Base-by-base conservation (phyloP, 768 basidiomycete genomes). In the Lanmaoa pseudosensibilis region DNA sequence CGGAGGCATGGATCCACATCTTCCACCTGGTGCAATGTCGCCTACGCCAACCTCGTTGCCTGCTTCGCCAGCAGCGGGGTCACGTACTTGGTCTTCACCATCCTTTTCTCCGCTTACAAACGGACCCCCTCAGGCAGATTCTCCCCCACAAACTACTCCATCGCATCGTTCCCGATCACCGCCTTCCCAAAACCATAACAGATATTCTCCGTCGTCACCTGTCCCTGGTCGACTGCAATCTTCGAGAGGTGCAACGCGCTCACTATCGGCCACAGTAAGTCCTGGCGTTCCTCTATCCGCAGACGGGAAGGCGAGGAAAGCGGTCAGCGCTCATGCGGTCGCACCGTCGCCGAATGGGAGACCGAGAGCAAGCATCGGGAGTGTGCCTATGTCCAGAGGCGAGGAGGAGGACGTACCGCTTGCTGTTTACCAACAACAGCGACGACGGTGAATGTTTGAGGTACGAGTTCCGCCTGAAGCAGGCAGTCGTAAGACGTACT, bases 381-480 rank as follows among this genome's bases (percentile, higher is more conserved):
- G 80, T 50, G 69, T 72, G n/a, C 54, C 63, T 21, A 38, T 64
- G 33, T 55, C 66, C 13, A 71, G 68, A 47, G 61, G 72, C 27
- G 88, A 90, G 65, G 90, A 92, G 65, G 90, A 92, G 67, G 90
- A 92, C 66, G 74, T 90, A 38, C 90, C 90, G 19, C 75, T 93
- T 46, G 89, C 91, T 19, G 71, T 90, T 54, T 91, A 84, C 79
- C 88, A 91, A 70, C 88, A 87, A 65, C 88, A 86, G 66, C 85
- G 82, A 63, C 78, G 84, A 65, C 83, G 72, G 78, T 68, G 49
- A 68, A 57, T 25, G 21, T 32, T 33, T 11, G 30, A 58, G 59
- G 69, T 69, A 53, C 37, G 52, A 30, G 23, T 44, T 54, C n/a
- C 41, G 30, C 12, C n/a, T 39, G 30, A 50, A 36, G 25, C 15